Conservation (phyloP, 169 alveolate genomes). For the Eimeria sp. region DNA sequence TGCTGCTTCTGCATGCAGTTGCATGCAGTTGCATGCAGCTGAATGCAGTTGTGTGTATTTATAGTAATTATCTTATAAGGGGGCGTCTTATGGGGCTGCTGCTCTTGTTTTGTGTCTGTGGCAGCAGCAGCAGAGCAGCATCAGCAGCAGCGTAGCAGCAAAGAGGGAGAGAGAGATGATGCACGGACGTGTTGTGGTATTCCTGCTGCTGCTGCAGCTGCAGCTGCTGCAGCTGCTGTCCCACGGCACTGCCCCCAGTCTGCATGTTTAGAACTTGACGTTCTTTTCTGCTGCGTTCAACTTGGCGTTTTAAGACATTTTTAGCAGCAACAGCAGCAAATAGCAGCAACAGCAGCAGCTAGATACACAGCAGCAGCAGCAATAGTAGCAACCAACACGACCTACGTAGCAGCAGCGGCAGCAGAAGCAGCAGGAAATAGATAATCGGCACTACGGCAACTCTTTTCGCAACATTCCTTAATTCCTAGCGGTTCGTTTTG, state of each 20-base stretch:
- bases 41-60: not conserved
- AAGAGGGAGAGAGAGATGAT: not conserved
- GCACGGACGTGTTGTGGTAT: not conserved
- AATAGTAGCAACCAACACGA: not conserved
- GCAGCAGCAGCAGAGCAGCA: too few relatives aligned
- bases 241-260: not conserved
- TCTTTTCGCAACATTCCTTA: too few relatives aligned
- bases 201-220: not conserved
- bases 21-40: not conserved
- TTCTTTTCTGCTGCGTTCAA: conserved; percentile 2
- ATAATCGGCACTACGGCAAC: too few relatives aligned
- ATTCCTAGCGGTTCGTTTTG: too few relatives aligned
- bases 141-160: not conserved
- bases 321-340: not conserved
- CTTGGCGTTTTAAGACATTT: not conserved
- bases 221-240: not conserved
- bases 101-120: too few relatives aligned
- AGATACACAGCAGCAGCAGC: conserved; percentile 37
- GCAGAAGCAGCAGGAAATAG: too few relatives aligned
- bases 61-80: too few relatives aligned
- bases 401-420: too few relatives aligned
- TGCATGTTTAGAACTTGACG: not conserved
- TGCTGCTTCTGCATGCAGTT: not conserved
- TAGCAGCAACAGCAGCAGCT: not conserved
- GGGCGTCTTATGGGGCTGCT: not conserved